phyloP scores from a whole-genome alignment of 345 rosid species.

The Limnanthes douglasii region DNA sequence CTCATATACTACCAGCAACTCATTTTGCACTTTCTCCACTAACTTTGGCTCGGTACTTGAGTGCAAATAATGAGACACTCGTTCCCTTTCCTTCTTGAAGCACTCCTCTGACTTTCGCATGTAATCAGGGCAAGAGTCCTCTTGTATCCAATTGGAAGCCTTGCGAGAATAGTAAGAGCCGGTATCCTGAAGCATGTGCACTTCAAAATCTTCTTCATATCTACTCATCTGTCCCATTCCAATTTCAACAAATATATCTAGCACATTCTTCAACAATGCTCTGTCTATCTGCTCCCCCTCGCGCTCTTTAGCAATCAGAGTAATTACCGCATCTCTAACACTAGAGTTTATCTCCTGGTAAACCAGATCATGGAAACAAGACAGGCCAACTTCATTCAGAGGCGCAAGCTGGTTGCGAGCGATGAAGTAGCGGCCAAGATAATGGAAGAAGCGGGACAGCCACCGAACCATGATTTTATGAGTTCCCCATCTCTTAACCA shows the following conservation, averaged over 20 bases:
- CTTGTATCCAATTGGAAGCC: conserved; percentile 73
- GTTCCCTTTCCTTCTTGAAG: conserved; percentile 76
- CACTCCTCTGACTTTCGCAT: conserved; percentile 92
- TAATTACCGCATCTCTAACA: conserved; percentile 53
- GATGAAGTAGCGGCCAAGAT: conserved; percentile 80
- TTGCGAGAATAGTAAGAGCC: conserved; percentile 74
- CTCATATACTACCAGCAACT: conserved; percentile 52
- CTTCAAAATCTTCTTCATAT: conserved; percentile 76
- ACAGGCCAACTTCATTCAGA: conserved; percentile 69
- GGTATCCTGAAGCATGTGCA: conserved; percentile 45
- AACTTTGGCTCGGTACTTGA: conserved; percentile 80
- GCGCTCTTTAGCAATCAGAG: conserved; percentile 79
- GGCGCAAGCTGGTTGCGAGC: conserved; percentile 60
- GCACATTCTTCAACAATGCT: conserved; percentile 57
- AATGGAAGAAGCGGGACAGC: conserved; percentile 77
- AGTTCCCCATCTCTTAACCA: conserved; percentile 71
- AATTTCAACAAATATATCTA: conserved; percentile 71
- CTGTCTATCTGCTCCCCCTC: conserved; percentile 87
- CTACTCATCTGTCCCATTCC: conserved; percentile 63
- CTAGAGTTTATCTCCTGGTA: conserved; percentile 36
- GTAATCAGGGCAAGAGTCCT: conserved; percentile 74
- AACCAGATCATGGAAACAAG: conserved; percentile 77
- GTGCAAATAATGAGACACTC: conserved; percentile 82
- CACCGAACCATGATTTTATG: conserved; percentile 83
- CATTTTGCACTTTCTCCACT: conserved; percentile 91